Evolutionary conservation across 2,329 filamentous ascomycete genomes (phyloP), one percentile per base, ranked within the genome.

Genomic region (Lasiodiplodia citricola): DNA sequence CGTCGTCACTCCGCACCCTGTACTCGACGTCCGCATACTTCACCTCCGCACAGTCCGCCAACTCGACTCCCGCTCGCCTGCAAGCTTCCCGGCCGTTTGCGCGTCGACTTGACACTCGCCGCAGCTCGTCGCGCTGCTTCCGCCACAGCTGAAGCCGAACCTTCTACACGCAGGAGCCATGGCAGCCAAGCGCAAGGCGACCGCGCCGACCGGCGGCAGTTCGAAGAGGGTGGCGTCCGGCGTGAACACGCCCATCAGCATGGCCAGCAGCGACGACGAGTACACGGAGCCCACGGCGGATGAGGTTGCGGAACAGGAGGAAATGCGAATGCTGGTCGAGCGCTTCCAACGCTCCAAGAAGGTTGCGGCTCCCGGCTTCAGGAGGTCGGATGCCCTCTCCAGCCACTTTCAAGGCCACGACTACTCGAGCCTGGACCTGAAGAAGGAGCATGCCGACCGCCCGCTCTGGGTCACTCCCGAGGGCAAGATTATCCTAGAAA

Each of bases 391-490:
- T 71, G 83, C 86, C 11, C 85, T 87, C 58, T 88, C 87, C 67
- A 81, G 81, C 69, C 75, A 86, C 35, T 86, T 86, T 77, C 87
- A 85, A 57, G 86, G 87, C 73, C 87, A 88, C 71, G 94, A 99
- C 80, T 96, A 96, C 79, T 94, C 92, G 60, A 91, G 91, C 72
- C 86, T 97, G 47, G 84, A 88, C 47, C 84, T 97, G 72, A 98
- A 97, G 81, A 88, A 91, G 3, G 95, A 98, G 79, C 94, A 97
- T 82, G 88, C 90, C 71, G 93, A 94, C 76, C 90, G 96, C 18
- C 96, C 96, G 18, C 86, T 98, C 70, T 98, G 94, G 93, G 96
- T 99, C 73, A 94, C 97, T 78, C 92, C 94, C 2, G 85, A 91
- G 57, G 94, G 92, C 44, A 90, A 91, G 71, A 96, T 98, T 76